Percentiles rank a stretch among this genome's conserved stretches.
Conservation (phyloP, 2,329 filamentous ascomycete species). For the Xylariaceae sp. region DNA sequence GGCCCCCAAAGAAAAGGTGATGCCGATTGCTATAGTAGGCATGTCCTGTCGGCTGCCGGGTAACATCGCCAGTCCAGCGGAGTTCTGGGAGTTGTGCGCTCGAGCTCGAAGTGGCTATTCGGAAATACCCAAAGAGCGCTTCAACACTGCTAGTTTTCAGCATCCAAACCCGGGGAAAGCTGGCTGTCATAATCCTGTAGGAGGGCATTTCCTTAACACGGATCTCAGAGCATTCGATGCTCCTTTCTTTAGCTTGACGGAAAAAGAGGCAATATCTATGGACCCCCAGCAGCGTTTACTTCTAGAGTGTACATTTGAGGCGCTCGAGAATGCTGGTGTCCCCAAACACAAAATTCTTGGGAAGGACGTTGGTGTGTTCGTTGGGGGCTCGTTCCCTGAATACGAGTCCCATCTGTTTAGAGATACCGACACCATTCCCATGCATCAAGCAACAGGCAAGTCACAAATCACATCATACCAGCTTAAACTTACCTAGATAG, state of each 20-base stretch:
- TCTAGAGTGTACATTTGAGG: constrained; percentile 57
- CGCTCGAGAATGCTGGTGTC: constrained; percentile 55
- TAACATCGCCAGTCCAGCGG: constrained; percentile 39
- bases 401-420: constrained; percentile 50
- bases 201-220: constrained; percentile 45
- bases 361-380: constrained; percentile 52
- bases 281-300: constrained; percentile 58
- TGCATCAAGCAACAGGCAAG: constrained; percentile 55
- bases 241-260: constrained; percentile 55
- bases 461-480: background rate
- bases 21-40: constrained; percentile 41
- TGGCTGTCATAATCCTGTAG: constrained; percentile 41
- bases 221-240: constrained; percentile 54
- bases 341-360: constrained; percentile 51
- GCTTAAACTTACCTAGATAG: constrained; percentile 33
- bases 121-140: constrained; percentile 45
- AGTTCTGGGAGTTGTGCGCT: constrained; percentile 44
- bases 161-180: constrained; percentile 40
- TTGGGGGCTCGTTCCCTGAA: constrained; percentile 52
- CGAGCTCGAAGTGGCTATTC: constrained; percentile 42
- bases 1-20: constrained; percentile 16
- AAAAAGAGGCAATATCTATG: constrained; percentile 53
- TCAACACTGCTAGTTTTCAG: constrained; percentile 43
- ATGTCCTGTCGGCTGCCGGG: constrained; percentile 43
- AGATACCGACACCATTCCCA: constrained; percentile 51